These are phyloP conservation scores for Dunaliella primolecta DNA, from an alignment of 139 green algal genomes.

Conservation along the genomic window DNA sequence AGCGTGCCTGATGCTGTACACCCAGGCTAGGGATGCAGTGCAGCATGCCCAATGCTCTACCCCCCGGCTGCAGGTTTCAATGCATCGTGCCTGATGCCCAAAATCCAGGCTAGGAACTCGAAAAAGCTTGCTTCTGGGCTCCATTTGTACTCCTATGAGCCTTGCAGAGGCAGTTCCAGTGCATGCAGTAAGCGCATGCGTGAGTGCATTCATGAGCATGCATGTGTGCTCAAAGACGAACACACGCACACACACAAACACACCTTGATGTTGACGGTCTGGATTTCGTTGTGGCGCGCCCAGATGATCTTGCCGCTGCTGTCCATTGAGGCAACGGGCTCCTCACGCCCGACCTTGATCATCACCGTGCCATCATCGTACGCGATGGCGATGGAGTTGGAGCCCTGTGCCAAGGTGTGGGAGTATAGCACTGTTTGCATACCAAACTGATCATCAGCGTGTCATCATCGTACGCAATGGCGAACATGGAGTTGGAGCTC, in stretches of 20 bases:
- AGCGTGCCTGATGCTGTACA: too few species aligned
- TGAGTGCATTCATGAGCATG: too few species aligned
- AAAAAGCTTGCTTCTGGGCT: too few species aligned
- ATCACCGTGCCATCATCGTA: slow-evolving; percentile 95
- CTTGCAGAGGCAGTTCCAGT: too few species aligned
- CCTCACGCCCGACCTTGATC: slow-evolving; percentile 90
- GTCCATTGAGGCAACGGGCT: slow-evolving; percentile 98
- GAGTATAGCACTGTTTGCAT: too few species aligned
- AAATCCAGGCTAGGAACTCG: too few species aligned
- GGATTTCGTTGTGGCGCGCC: slow-evolving; percentile 53
- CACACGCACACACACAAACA: background rate
- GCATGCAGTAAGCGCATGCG: too few species aligned
- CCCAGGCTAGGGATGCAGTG: too few species aligned
- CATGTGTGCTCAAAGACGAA: background rate
- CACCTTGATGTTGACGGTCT: slow-evolving; percentile 81
- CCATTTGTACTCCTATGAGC: too few species aligned
- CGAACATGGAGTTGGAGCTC: slow-evolving; percentile 45
- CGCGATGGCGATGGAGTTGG: slow-evolving; percentile 66
- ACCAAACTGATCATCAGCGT: slow-evolving; percentile 88
- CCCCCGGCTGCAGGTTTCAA: too few species aligned
- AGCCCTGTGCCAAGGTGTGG: slow-evolving; percentile 9
- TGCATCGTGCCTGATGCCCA: too few species aligned
- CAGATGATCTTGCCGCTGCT: slow-evolving; percentile 89
- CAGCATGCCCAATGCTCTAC: too few species aligned
- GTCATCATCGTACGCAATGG: slow-evolving; percentile 95